Evolutionary conservation across 2,329 filamentous ascomycete species (phyloP), one percentile per base, ranked within the genome.

Genomic region (Acarospora socialis): DNA sequence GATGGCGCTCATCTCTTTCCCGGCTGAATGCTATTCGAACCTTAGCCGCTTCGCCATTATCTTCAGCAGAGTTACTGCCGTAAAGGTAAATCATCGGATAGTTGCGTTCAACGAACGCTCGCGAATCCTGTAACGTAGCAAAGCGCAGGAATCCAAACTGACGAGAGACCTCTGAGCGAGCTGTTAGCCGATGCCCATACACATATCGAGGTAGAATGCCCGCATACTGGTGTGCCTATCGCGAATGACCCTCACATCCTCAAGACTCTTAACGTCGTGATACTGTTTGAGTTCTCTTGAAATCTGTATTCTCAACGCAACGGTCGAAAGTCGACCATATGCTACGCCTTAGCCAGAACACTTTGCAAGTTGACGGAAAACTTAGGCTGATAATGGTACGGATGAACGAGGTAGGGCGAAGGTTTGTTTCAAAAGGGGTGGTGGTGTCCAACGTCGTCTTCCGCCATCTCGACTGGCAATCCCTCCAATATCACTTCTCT

Each of bases 61-160:
- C 52, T 17, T 54, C 42, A 18, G 43, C 27, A 17, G 51, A 40
- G 20, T 43, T 52, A n/a, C 49, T 53, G 10, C 63, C 64, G 38
- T 65, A 63, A 0, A 73, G 50, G 29, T 59, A 59, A 12, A 72
- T 52, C 12, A 46, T 50, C 9, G 68, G 68, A 38, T 62, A 63
- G 34, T 68, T 62, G 32, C 47, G 51, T 43, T 70, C 64, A 32
- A 72, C 45, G 38, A 73, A 72, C n/a, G 51, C 53, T 36, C 57
- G 60, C 21, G 68, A 64, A 33, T 61, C 57, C 19, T 59, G 52
- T 17, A 70, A 36, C 15, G 57, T 59, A 21, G 51, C 47, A 43
- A 73, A 73, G 36, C 65, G 61, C 23, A 69, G 58, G 49, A 73
- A 73, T 3, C 66, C 68, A 46, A 72, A 63, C 38, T 63, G 59